A percentile compares a stretch with the other conserved stretches of the same genome.
Evolutionary conservation across 78 protist species (phyloP).

Genomic region (slime mould (Dictyostelium discoideum)): dicty_2.7 NC_007090.3:3994501-3995000

Average conservation of each 20-base stretch:
- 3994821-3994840: conserved; percentile 30
- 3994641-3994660: conserved; percentile 2
- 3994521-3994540: not conserved
- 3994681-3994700: conserved; percentile 4
- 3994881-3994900: conserved; percentile 35
- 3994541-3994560: conserved; percentile 5
- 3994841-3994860: conserved; percentile 23
- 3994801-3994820: not conserved
- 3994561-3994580: not conserved
- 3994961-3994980: no score
- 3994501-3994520: not conserved
- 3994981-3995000: not conserved
- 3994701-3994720: conserved; percentile 50
- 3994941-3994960: conserved; percentile 10
- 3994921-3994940: conserved; percentile 26
- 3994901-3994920: conserved; percentile 37
- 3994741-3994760: conserved; percentile 27
- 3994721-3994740: conserved; percentile 14
- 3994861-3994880: not conserved
- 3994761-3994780: conserved; percentile 49
- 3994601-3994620: conserved; percentile 3
- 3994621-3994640: not conserved
- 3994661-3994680: conserved; percentile 15
- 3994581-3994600: conserved; percentile 12
- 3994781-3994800: conserved; percentile 28